These are phyloP conservation scores for Sporothrix globosa DNA, from an alignment of 2,329 filamentous ascomycete species.

Conservation along the genomic window DNA sequence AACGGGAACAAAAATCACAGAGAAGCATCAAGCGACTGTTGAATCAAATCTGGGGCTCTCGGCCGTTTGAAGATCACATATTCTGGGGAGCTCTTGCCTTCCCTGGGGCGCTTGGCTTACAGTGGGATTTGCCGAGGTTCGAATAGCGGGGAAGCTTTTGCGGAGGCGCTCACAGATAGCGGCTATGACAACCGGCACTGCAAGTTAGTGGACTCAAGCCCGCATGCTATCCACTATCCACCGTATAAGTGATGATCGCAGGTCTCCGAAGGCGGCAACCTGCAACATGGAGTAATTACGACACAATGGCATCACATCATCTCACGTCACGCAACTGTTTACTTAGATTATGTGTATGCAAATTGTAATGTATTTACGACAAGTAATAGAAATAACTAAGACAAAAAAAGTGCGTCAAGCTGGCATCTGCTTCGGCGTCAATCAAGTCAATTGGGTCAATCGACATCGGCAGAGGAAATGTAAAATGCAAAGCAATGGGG, in stretches of 20 bases:
- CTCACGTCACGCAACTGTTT: not conserved
- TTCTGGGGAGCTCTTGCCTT: constrained; percentile 3
- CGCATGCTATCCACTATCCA: not conserved
- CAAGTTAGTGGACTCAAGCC: not conserved
- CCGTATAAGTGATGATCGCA: constrained; percentile 5
- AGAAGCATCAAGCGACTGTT: not conserved
- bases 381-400: not conserved
- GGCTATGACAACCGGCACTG: not conserved
- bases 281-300: not conserved
- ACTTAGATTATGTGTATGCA: not conserved
- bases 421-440: constrained; percentile 16
- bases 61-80: not conserved
- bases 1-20: not conserved
- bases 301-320: not conserved
- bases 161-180: not conserved
- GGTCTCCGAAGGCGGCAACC: too few species aligned
- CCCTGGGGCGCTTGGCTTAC: not conserved
- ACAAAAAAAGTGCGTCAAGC: constrained; percentile 26
- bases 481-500: constrained; percentile 12
- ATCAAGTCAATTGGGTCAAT: too few species aligned
- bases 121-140: constrained; percentile 31
- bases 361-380: constrained; percentile 1
- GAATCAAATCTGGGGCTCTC: constrained; percentile 8
- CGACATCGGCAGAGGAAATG: constrained; percentile 12
- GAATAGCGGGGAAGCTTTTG: constrained; percentile 29